A percentile compares a stretch with the other conserved stretches of the same genome.
These are phyloP conservation scores for Diplosphaera chodatii DNA, from an alignment of 139 green algal species.

Conservation along the genomic window DNA sequence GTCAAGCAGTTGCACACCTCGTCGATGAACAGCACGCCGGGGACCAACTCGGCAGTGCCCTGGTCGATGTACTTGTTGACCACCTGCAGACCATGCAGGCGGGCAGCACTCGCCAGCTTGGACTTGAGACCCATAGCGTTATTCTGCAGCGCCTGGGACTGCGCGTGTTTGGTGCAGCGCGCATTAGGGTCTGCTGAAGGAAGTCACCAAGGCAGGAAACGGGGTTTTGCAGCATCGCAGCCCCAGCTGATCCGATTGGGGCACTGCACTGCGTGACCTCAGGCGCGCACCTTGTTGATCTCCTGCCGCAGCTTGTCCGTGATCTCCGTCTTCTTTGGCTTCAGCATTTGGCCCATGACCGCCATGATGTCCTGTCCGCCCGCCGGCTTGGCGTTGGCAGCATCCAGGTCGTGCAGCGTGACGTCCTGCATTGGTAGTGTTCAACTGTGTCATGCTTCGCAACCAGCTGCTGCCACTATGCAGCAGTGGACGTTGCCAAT, in stretches of 20 bases:
- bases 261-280: too few species aligned
- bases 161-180: too few species aligned
- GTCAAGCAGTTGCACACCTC: slow-evolving; percentile 42
- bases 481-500: too few species aligned
- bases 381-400: slow-evolving; percentile 88
- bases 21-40: slow-evolving; percentile 97
- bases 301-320: slow-evolving; percentile 97
- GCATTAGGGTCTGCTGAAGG: too few species aligned
- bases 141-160: too few species aligned
- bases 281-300: slow-evolving; percentile 86
- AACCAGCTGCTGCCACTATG: too few species aligned
- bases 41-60: slow-evolving; percentile 90
- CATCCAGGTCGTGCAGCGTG: slow-evolving; percentile 96
- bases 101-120: too few species aligned
- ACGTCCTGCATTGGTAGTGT: slow-evolving; percentile 86
- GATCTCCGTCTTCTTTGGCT: slow-evolving; percentile 99
- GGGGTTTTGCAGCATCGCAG: too few species aligned
- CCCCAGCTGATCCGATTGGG: too few species aligned
- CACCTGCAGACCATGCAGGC: slow-evolving; percentile 11
- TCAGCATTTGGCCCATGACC: slow-evolving; percentile 94
- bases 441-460: too few species aligned
- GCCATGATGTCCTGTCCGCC: slow-evolving; percentile 91
- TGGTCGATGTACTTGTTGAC: slow-evolving; percentile 70
- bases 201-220: too few species aligned
- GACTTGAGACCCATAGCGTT: too few species aligned